Conservation (phyloP, 768 basidiomycete genomes). For the Thelephora aurantiotincta region DNA sequence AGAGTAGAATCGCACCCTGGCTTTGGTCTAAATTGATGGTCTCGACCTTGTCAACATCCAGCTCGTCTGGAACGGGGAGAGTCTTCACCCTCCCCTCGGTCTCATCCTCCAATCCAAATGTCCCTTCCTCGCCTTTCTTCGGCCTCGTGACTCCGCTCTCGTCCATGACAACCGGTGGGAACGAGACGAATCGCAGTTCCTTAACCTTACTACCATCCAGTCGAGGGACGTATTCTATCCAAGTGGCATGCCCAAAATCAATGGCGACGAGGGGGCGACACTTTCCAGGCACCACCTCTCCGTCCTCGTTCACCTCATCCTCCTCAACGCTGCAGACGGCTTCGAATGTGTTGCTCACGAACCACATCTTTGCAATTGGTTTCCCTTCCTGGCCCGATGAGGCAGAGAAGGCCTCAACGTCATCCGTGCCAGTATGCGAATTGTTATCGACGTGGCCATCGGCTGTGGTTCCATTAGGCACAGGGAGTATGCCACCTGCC, state of each 20-base stretch:
- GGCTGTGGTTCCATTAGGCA: background rate
- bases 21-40: constrained; percentile 70
- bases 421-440: background rate
- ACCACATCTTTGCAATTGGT: constrained; percentile 55
- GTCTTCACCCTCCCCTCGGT: constrained; percentile 36
- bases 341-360: constrained; percentile 57
- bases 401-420: too few relatives aligned
- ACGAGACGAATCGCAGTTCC: constrained; percentile 50
- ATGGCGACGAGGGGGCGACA: constrained; percentile 66
- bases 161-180: constrained; percentile 34
- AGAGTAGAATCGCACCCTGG: constrained; percentile 60
- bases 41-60: constrained; percentile 52
- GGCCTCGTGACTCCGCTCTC: constrained; percentile 15
- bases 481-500: background rate
- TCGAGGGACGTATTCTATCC: constrained; percentile 49
- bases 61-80: constrained; percentile 46
- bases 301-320: constrained; percentile 19
- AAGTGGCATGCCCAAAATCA: constrained; percentile 80
- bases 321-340: constrained; percentile 51
- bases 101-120: constrained; percentile 19
- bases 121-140: constrained; percentile 1
- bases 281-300: constrained; percentile 24
- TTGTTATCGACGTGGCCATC: background rate
- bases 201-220: constrained; percentile 10
- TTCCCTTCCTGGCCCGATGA: constrained; percentile 21